These are phyloP conservation scores for Debaryomyces prosopidis DNA, from an alignment of 805 yeast genomes.

Conservation along the genomic window DNA sequence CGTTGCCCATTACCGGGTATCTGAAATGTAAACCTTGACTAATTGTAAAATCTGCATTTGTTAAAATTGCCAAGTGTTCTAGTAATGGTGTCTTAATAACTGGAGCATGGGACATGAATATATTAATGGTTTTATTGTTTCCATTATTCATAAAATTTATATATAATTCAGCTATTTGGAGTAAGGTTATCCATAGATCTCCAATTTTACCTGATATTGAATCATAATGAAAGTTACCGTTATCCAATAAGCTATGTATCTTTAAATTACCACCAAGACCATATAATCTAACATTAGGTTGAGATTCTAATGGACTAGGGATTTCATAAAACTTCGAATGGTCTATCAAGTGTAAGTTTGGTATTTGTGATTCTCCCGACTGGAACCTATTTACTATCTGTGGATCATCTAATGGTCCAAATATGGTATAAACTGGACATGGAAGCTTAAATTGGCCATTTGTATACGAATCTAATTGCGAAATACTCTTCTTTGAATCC, in stretches of 20 bases:
- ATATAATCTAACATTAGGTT: slow-evolving; percentile 49
- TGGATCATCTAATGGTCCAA: slow-evolving; percentile 76
- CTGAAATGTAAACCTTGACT: slow-evolving; percentile 73
- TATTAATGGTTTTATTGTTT: slow-evolving; percentile 47
- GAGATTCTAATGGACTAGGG: slow-evolving; percentile 40
- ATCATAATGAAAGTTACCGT: slow-evolving; percentile 19
- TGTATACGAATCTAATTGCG: slow-evolving; percentile 21
- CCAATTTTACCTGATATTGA: slow-evolving; percentile 41
- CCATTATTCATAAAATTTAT: slow-evolving; percentile 12
- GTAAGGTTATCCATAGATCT: slow-evolving; percentile 69
- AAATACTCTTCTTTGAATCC: slow-evolving; percentile 6
- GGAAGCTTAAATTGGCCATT: slow-evolving; percentile 39
- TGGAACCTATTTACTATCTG: slow-evolving; percentile 63
- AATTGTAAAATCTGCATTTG: slow-evolving; percentile 71
- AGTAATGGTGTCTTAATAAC: slow-evolving; percentile 69
- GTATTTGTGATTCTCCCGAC: slow-evolving; percentile 50
- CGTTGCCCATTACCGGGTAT: slow-evolving; percentile 70
- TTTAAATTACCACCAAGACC: slow-evolving; percentile 76
- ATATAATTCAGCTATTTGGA: slow-evolving; percentile 67
- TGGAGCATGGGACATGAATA: slow-evolving; percentile 69
- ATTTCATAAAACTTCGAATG: slow-evolving; percentile 51
- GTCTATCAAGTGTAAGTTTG: slow-evolving; percentile 62
- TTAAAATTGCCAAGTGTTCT: slow-evolving; percentile 63
- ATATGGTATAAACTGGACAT: slow-evolving; percentile 76
- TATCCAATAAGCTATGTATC: slow-evolving; percentile 64